A percentile compares a stretch with the other conserved stretches of the same genome.
Conservation (phyloP, 805 yeast genomes). For the Candida palmyrensis region DNA sequence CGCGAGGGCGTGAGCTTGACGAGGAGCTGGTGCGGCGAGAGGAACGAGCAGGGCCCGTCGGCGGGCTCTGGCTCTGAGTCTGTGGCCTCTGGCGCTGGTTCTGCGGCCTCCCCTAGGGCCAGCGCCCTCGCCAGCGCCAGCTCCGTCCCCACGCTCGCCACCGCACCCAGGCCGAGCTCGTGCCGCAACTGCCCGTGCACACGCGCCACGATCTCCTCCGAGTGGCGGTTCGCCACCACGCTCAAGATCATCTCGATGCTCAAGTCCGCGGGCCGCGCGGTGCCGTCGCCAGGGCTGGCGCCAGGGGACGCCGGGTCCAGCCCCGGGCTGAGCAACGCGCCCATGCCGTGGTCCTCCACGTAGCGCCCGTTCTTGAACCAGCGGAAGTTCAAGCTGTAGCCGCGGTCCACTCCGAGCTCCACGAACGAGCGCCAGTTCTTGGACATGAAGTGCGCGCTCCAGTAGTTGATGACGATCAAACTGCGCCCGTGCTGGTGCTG, state of each 20-base stretch:
- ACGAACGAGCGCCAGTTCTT: conserved; percentile 48
- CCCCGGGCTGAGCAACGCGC: background rate
- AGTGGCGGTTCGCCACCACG: conserved; percentile 34
- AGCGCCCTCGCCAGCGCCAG: too few relatives aligned
- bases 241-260: conserved; percentile 31
- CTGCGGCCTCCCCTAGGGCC: too few relatives aligned
- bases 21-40: conserved; percentile 30
- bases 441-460: conserved; percentile 45
- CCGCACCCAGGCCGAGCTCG: too few relatives aligned
- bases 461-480: conserved; percentile 54
- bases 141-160: too few relatives aligned
- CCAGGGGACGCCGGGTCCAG: background rate
- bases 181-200: too few relatives aligned
- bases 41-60: conserved; percentile 6
- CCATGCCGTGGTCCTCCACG: background rate
- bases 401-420: conserved; percentile 54
- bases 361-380: conserved; percentile 61
- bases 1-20: conserved; percentile 27
- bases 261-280: too few relatives aligned
- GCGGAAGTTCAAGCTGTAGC: conserved; percentile 45
- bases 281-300: background rate
- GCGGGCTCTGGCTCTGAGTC: too few relatives aligned
- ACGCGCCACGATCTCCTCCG: conserved; percentile 13
- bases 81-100: too few relatives aligned
- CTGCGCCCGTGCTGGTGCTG: conserved; percentile 51